Conservation (phyloP, 176 grass and related monocot genomes). For the Oryza longistaminata region DNA sequence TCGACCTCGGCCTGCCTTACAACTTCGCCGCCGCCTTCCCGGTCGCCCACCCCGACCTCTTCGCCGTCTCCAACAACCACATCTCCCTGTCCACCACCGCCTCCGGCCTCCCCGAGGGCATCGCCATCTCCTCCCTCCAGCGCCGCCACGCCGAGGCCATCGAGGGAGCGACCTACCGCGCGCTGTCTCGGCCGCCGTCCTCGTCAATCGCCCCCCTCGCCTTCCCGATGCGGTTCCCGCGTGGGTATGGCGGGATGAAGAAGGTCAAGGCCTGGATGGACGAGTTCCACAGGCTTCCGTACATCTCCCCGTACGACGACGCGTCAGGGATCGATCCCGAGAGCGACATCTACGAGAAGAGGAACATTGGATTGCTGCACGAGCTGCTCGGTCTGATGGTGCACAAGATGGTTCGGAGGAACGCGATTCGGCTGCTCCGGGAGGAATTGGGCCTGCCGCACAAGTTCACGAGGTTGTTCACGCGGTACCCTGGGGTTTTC, state of each 20-base stretch:
- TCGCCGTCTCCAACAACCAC: conserved; percentile 58
- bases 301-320: conserved; percentile 84
- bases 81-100: conserved; percentile 45
- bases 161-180: conserved; percentile 54
- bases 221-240: conserved; percentile 89
- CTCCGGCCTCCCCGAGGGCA: conserved; percentile 47
- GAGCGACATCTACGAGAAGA: conserved; percentile 97
- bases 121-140: conserved; percentile 72
- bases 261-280: conserved; percentile 97
- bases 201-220: conserved; percentile 66
- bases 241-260: conserved; percentile 88
- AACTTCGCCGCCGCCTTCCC: conserved; percentile 67
- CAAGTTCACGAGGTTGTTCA: conserved; percentile 89
- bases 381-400: conserved; percentile 84
- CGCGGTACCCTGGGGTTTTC: conserved; percentile 80
- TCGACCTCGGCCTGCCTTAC: conserved; percentile 78
- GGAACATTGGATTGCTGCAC: conserved; percentile 75
- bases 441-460: conserved; percentile 83
- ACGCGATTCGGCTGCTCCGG: conserved; percentile 67
- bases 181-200: conserved; percentile 61
- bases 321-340: conserved; percentile 76
- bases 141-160: conserved; percentile 50
- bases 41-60: conserved; percentile 53
- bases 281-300: conserved; percentile 86
- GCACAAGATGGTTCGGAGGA: conserved; percentile 91